Conservation (phyloP, 495 filamentous ascomycete genomes). For the Penicillium tannophilum region DNA sequence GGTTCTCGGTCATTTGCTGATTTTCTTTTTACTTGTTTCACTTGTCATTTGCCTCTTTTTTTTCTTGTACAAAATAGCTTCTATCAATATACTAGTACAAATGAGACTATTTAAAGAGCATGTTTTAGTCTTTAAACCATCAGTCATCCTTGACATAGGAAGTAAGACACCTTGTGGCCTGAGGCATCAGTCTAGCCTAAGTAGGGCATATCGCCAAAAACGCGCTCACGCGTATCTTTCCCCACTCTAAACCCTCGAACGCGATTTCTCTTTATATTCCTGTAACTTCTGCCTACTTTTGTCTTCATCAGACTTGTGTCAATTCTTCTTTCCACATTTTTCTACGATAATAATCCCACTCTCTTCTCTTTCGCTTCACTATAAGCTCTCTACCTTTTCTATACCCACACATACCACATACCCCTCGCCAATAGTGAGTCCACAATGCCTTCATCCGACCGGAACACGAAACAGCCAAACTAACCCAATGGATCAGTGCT, state of each 20-base stretch:
- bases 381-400: background rate
- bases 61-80: conserved; percentile 3
- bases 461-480: conserved; percentile 18
- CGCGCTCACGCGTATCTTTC: conserved; percentile 33
- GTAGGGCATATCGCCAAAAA: conserved; percentile 42
- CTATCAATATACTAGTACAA: conserved; percentile 1
- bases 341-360: background rate
- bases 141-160: background rate
- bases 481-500: conserved; percentile 65
- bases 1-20: conserved; percentile 8
- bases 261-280: conserved; percentile 37
- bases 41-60: background rate
- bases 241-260: conserved; percentile 38
- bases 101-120: background rate
- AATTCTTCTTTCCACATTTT: conserved; percentile 3
- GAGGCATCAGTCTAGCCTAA: conserved; percentile 31
- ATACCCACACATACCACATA: conserved; percentile 12
- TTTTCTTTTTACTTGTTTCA: background rate
- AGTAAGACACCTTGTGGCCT: conserved; percentile 5
- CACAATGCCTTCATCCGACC: conserved; percentile 9
- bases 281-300: conserved; percentile 24
- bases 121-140: background rate
- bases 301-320: conserved; percentile 11
- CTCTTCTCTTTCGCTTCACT: conserved; percentile 3
- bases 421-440: conserved; percentile 42